phyloP scores from a whole-genome alignment of 306 rosid genomes.

The Lathyrus tuberosus region DNA sequence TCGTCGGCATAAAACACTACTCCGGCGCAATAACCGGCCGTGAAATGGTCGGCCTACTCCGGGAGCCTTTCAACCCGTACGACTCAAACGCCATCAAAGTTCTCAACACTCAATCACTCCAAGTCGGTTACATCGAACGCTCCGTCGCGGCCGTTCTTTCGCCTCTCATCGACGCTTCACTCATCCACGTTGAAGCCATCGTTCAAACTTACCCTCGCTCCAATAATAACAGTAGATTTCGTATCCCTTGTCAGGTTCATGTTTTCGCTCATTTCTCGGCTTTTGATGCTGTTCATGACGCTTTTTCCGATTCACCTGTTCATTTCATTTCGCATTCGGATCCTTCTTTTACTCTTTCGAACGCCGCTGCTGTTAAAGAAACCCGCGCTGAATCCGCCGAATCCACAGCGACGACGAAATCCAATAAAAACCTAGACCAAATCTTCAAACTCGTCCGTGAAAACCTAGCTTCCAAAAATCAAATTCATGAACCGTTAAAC shows the following conservation, averaged over 20 bases:
- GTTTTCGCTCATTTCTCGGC: constrained; percentile 29
- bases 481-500: constrained; percentile 42
- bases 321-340: constrained; percentile 16
- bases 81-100: constrained; percentile 75
- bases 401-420: not conserved
- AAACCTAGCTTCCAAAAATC: constrained; percentile 34
- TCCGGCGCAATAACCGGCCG: constrained; percentile 63
- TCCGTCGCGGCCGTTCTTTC: constrained; percentile 55
- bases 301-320: not conserved
- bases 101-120: constrained; percentile 50
- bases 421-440: constrained; percentile 43
- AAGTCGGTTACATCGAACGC: constrained; percentile 70
- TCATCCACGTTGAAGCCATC: constrained; percentile 58
- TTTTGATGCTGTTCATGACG: not conserved
- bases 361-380: constrained; percentile 62
- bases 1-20: constrained; percentile 64
- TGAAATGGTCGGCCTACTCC: constrained; percentile 66
- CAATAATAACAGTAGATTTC: constrained; percentile 28
- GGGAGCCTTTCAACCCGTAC: constrained; percentile 68
- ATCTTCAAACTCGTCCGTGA: constrained; percentile 46
- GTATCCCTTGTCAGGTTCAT: constrained; percentile 69
- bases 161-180: constrained; percentile 58
- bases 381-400: constrained; percentile 23
- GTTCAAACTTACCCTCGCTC: constrained; percentile 40
- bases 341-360: constrained; percentile 58